Conservation (phyloP, 2,329 filamentous ascomycete genomes). For the Penicillium vulpinum region DNA sequence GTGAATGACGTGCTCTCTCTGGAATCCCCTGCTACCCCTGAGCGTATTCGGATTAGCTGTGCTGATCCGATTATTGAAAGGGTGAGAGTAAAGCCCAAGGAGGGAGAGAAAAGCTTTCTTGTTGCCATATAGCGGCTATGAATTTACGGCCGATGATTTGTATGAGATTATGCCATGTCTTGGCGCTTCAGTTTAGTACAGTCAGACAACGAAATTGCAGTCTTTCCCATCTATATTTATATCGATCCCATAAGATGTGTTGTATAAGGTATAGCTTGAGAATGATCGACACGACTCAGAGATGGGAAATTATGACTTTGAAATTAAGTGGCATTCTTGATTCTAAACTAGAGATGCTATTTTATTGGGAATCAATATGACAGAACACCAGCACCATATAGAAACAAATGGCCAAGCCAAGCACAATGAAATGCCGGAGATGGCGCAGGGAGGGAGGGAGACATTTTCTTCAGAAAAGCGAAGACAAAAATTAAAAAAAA, state of each 20-base stretch:
- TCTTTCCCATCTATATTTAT: neutral
- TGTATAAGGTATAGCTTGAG: neutral
- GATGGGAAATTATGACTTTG: neutral
- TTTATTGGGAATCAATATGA: neutral
- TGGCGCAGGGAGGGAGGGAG: neutral
- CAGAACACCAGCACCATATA: neutral
- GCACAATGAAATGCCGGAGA: neutral
- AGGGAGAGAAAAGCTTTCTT: conserved; percentile 55
- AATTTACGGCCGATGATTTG: conserved; percentile 10
- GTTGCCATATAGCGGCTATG: conserved; percentile 37
- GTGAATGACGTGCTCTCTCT: conserved; percentile 46
- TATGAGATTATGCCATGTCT: conserved; percentile 8
- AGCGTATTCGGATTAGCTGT: conserved; percentile 51
- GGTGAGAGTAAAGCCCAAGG: conserved; percentile 53
- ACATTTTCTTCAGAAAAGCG: neutral
- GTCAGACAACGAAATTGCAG: neutral
- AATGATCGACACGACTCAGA: neutral
- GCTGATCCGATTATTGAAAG: conserved; percentile 49
- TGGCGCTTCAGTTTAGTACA: neutral
- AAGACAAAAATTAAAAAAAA: neutral
- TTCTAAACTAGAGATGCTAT: neutral
- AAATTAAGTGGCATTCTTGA: neutral
- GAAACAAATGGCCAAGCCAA: neutral
- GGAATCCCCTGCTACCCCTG: conserved; percentile 53
- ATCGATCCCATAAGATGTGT: neutral